Evolutionary conservation across 2,329 filamentous ascomycete genomes (phyloP).

Genomic region (Tolypocladium ophioglossoides): DNA sequence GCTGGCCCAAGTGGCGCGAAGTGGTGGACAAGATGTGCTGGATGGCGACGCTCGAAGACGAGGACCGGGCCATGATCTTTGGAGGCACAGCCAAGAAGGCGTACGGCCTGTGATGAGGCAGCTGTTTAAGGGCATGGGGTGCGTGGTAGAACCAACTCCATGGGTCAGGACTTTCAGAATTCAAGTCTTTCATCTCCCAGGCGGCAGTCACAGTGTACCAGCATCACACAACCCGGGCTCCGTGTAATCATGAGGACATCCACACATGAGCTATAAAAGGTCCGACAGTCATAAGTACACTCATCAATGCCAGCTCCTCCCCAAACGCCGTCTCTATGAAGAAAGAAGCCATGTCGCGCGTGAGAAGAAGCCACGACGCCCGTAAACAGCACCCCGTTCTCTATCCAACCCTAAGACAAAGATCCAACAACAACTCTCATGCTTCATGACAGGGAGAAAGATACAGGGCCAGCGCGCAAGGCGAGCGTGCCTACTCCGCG

Average conservation of each 20-base stretch:
- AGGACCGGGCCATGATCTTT: slow-evolving; percentile 60
- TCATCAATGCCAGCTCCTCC: not conserved
- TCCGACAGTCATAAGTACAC: not conserved
- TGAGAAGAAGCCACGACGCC: not conserved
- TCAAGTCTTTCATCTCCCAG: not conserved
- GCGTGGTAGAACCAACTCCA: not conserved
- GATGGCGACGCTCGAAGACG: slow-evolving; percentile 48
- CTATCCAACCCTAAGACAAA: not conserved
- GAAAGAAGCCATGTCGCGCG: not conserved
- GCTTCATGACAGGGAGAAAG: not conserved
- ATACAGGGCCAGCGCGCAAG: no score
- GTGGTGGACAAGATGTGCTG: slow-evolving; percentile 59
- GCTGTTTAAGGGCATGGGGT: no score
- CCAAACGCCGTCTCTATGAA: not conserved
- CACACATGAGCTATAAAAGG: not conserved
- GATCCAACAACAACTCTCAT: not conserved
- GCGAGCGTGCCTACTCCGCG: not conserved
- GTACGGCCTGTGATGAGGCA: slow-evolving; percentile 51
- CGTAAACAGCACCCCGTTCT: not conserved
- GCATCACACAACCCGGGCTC: not conserved
- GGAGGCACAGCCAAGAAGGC: slow-evolving; percentile 60
- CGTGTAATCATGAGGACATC: not conserved
- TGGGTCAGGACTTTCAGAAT: not conserved
- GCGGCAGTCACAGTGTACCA: not conserved
- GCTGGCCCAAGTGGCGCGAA: slow-evolving; percentile 67